These are phyloP conservation scores for Heimioporus sp. DNA, from an alignment of 768 basidiomycete species.

Conservation along the genomic window DNA sequence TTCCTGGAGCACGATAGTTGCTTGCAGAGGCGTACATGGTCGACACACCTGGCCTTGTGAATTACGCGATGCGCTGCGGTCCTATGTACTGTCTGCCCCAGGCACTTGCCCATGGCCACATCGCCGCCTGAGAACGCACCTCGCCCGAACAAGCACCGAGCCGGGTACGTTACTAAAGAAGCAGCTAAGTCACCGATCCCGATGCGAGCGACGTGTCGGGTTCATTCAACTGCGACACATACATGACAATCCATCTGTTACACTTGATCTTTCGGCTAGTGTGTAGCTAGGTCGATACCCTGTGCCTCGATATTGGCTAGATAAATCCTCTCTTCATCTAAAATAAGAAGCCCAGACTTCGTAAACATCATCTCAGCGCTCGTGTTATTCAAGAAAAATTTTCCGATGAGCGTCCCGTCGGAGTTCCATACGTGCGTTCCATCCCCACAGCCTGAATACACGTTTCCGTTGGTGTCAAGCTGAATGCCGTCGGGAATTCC, in stretches of 20 bases:
- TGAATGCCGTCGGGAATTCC: constrained; percentile 69
- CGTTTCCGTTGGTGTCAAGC: constrained; percentile 61
- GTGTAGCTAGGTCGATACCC: constrained; percentile 19
- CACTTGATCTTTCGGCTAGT: background rate
- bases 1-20: constrained; percentile 8
- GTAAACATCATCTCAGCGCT: constrained; percentile 42
- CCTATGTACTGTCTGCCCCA: background rate
- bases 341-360: constrained; percentile 38
- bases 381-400: constrained; percentile 50
- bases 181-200: no score
- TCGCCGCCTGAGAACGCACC: background rate
- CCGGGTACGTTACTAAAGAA: background rate
- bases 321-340: constrained; percentile 39
- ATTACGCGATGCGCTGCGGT: background rate
- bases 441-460: constrained; percentile 67
- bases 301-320: constrained; percentile 36
- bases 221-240: no score
- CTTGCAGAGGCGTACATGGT: constrained; percentile 14
- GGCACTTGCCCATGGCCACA: background rate
- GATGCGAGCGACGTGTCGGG: no score
- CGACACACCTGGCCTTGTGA: background rate
- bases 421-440: constrained; percentile 63
- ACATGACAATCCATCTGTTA: no score
- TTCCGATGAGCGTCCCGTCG: constrained; percentile 58
- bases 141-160: background rate